Percentiles rank a stretch among this genome's conserved stretches.
phyloP scores from a whole-genome alignment of 73 alveolate genomes.

The Halteria grandinella region DNA sequence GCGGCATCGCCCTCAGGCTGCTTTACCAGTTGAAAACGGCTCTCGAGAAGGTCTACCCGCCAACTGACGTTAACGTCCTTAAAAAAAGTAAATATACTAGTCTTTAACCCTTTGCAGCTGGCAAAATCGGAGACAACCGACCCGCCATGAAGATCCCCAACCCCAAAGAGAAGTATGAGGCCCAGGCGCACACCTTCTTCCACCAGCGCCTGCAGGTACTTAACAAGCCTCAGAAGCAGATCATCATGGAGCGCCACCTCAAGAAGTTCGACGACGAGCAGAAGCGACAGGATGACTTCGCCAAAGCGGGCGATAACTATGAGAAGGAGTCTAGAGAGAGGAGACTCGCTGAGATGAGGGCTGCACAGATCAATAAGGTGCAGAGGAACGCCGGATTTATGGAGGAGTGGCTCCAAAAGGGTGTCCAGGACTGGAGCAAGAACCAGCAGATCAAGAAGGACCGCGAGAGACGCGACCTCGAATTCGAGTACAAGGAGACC shows the following conservation, averaged over 20 bases:
- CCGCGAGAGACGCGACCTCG: constrained; percentile 89
- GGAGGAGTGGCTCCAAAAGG: constrained; percentile 98
- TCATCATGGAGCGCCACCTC: constrained; percentile 84
- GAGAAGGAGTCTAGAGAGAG: constrained; percentile 80
- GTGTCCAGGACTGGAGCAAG: constrained; percentile 97
- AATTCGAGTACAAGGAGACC: constrained; percentile 87
- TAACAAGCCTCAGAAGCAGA: constrained; percentile 89
- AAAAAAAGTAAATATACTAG: constrained; percentile 51
- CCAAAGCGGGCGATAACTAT: constrained; percentile 74
- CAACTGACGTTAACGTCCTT: constrained; percentile 79
- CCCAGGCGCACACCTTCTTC: constrained; percentile 70
- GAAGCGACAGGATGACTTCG: constrained; percentile 74
- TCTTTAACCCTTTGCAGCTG: constrained; percentile 34
- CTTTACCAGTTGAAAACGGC: constrained; percentile 83
- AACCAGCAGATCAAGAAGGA: constrained; percentile 90
- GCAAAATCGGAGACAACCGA: constrained; percentile 72
- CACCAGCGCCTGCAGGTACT: constrained; percentile 75
- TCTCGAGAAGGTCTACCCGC: constrained; percentile 79
- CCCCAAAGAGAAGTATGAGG: constrained; percentile 72
- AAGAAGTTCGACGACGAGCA: constrained; percentile 88
- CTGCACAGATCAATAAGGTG: constrained; percentile 88
- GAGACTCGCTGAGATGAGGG: constrained; percentile 86
- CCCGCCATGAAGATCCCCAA: constrained; percentile 82
- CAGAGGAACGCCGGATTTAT: constrained; percentile 97
- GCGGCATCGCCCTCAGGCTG: constrained; percentile 85